Percentiles rank a stretch among this genome's conserved stretches.
Evolutionary conservation across 257 asterid species (phyloP).

Genomic region (Parsonsia alboflavescens): DNA sequence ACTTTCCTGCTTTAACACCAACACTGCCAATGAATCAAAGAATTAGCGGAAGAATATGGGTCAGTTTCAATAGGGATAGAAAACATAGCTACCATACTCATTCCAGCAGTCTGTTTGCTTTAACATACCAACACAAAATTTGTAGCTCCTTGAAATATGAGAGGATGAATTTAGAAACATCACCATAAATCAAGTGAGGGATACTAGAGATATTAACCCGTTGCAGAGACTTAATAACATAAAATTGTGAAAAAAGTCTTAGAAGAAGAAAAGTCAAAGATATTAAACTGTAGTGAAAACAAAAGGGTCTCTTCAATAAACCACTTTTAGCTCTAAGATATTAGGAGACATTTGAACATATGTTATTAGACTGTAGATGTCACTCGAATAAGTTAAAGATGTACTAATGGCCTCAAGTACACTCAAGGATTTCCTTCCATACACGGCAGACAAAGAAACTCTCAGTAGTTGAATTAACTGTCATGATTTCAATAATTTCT

Average conservation of each 20-base stretch:
- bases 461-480: not conserved
- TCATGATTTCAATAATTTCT: not conserved
- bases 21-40: constrained; percentile 64
- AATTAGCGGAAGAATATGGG: constrained; percentile 57
- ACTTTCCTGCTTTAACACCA: constrained; percentile 88
- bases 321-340: not conserved
- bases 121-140: constrained; percentile 51
- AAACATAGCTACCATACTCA: constrained; percentile 82
- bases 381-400: not conserved
- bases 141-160: not conserved
- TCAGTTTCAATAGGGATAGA: constrained; percentile 52
- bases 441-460: not conserved
- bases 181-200: not conserved
- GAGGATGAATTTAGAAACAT: not conserved
- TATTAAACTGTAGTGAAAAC: not conserved
- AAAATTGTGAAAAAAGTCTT: not conserved
- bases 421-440: not conserved
- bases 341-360: not conserved
- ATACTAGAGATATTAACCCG: not conserved
- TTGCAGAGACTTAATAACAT: not conserved
- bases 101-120: constrained; percentile 84
- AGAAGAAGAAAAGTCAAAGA: too few species aligned
- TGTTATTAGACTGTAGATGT: not conserved
- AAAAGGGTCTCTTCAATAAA: not conserved
- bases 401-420: not conserved